Evolutionary conservation across 2,329 filamentous ascomycete genomes (phyloP), one percentile per base, ranked within the genome.

Genomic region (Penicillium sp.): DNA sequence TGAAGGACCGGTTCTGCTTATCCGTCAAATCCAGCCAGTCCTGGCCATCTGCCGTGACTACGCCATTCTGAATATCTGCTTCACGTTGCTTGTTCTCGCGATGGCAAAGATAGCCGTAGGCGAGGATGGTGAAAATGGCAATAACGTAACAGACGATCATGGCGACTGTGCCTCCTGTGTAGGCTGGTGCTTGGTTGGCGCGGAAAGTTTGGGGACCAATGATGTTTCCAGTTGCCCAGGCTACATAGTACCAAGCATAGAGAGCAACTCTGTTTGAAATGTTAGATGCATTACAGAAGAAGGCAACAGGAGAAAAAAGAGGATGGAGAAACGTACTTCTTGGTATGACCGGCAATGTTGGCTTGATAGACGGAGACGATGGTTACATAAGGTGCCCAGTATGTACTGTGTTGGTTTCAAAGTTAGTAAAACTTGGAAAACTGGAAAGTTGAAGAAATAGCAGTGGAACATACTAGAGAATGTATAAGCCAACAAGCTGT

Each of bases 21-120:
- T 55, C 52, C n/a, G 52, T 55, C 45, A 55, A 49, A 49, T 55
- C 45, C 45, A 55, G 21, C 52, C 45, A 55, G 26, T 55, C 52
- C 30, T 55, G 45, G 18, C 26, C 52, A 26, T 35, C 52, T 2
- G 52, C 45, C 6, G 52, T 55, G 16, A 55, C 46, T 6, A 47
- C 45, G 5, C 52, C 52, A 55, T 55, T 30, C 33, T 48, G 52
- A 5, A 55, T 55, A 16, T 55, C 52, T 16, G 33, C 45, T 6
- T 33, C 33, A 1, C 45, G 52, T 20, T 48, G 33, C 33, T 48
- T 40, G 35, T 55, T 49, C 12, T 55, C 52, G 14, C 33, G 45
- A 23, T 55, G 43, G 23, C 52, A 55, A 3, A 55, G 30, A 16
- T 20, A 23, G 23, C 52, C 52, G 24, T 55, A 55, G 8, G n/a